Evolutionary conservation across 163 green algal species (phyloP).

Genomic region (Scenedesmus sp.): DNA sequence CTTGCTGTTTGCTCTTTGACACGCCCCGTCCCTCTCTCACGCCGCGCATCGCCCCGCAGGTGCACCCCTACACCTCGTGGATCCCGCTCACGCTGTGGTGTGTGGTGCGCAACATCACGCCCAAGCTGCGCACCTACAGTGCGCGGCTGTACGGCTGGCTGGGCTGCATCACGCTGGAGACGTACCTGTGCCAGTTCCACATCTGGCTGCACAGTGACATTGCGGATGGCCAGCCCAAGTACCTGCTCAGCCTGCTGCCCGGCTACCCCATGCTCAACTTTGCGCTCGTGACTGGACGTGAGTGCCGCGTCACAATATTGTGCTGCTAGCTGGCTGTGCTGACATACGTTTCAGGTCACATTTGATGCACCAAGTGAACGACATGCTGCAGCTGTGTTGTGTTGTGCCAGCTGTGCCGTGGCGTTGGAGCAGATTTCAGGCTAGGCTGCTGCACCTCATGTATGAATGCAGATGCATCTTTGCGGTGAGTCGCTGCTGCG

Average conservation of each 20-base stretch:
- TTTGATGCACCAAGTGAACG: background rate
- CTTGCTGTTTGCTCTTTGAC: background rate
- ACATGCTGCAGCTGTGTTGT: background rate
- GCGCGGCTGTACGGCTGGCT: constrained; percentile 92
- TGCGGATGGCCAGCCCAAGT: constrained; percentile 91
- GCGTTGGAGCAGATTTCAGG: background rate
- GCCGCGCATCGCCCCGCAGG: background rate
- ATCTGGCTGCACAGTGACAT: constrained; percentile 91
- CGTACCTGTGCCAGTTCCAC: constrained; percentile 96
- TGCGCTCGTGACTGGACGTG: constrained; percentile 52
- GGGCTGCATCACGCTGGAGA: constrained; percentile 98
- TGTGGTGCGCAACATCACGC: constrained; percentile 91
- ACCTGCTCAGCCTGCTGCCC: constrained; percentile 84
- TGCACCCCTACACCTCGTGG: constrained; percentile 98
- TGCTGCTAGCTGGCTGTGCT: background rate
- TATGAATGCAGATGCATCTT: too few relatives aligned
- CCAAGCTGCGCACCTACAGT: constrained; percentile 73
- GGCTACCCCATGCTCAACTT: constrained; percentile 67
- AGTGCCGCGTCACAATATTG: background rate
- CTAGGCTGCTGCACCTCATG: background rate
- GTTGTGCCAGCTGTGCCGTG: background rate
- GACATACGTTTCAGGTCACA: background rate
- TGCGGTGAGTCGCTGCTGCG: background rate
- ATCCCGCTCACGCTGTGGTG: constrained; percentile 95
- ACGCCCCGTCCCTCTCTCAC: background rate